Base-by-base conservation (phyloP, 192 early-diverging fungal species). In the Powellomyces hirtus region DNA sequence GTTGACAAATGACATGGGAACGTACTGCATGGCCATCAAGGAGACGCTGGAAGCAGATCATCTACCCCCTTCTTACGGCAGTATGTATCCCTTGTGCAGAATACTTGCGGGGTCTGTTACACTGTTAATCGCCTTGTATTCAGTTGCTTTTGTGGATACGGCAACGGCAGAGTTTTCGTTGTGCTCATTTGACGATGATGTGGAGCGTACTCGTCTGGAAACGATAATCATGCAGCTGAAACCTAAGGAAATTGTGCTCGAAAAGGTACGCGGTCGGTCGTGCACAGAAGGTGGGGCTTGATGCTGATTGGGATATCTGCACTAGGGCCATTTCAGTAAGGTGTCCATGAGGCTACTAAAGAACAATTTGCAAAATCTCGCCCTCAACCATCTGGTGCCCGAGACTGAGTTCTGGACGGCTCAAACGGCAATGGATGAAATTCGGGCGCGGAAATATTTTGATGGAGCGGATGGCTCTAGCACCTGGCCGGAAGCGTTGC, bases 21-120 rank as follows among this genome's bases (percentile, higher is more conserved):
- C 96, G 4, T 97, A 94, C 74, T 97, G 96, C 75, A 92, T 99
- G 93, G 78, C 89, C 10, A 89, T 99, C 75, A 95, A 94, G 26
- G 62, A 75, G 38, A 59, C 22, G 29, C 16, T 61, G 13, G 35
- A 29, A 38, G 45, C 59, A 26, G 56, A 66, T 38, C 44, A 59
- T 59, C 29, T 24, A n/a, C 59, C 64, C 13, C 66, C 72, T 3
- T n/a, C 62, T 50, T 64, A 45, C 59, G 46, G 58, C 37, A 46
- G 59, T 62, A 40, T 37, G 59, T 62, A 49, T 13, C n/a, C n/a
- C 0, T n/a, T 46, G 44, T 44, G 26, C 22, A 33, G 27, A 61
- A 61, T 52, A 61, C 40, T n/a, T 14, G 63, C 45, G 30, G 27
- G 55, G 14, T n/a, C 2, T 26, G 29, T 0, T 20, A 8, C 75